A percentile compares a stretch with the other conserved stretches of the same genome.
Conservation (phyloP, 208 protist genomes). For the Porcisia hertigi region DNA sequence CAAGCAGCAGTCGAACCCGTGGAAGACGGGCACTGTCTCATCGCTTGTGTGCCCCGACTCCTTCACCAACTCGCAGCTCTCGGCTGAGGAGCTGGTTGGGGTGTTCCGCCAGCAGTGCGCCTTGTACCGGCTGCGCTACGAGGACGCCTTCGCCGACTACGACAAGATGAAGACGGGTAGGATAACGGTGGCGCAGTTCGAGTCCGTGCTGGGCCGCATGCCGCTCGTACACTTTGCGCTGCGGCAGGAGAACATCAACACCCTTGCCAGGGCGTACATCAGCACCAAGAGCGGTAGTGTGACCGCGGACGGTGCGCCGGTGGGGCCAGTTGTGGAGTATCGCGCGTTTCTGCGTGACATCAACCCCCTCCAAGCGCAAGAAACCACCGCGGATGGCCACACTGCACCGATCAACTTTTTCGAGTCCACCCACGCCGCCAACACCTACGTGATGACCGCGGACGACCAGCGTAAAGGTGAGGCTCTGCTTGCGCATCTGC, state of each 20-base stretch:
- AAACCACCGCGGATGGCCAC: slow-evolving; percentile 13
- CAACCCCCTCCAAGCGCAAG: slow-evolving; percentile 36
- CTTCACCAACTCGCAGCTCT: slow-evolving; percentile 38
- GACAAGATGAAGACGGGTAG: slow-evolving; percentile 84
- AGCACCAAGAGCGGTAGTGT: slow-evolving; percentile 12
- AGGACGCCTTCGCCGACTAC: slow-evolving; percentile 82
- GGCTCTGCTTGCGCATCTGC: slow-evolving; percentile 59
- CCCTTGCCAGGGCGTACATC: slow-evolving; percentile 66
- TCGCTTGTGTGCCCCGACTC: slow-evolving; percentile 19
- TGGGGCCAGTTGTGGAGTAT: slow-evolving; percentile 59
- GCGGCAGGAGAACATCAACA: slow-evolving; percentile 59
- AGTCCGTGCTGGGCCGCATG: slow-evolving; percentile 74
- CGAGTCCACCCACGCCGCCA: slow-evolving; percentile 43
- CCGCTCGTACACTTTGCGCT: slow-evolving; percentile 78
- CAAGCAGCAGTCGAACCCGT: slow-evolving; percentile 13
- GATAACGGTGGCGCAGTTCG: slow-evolving; percentile 82
- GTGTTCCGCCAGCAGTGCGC: slow-evolving; percentile 71
- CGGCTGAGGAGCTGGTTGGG: slow-evolving; percentile 50
- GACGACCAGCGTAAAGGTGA: slow-evolving; percentile 36
- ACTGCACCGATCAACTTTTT: slow-evolving; percentile 57
- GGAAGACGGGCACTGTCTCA: slow-evolving; percentile 15
- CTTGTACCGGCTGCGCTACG: slow-evolving; percentile 75
- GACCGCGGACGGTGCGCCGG: not conserved
- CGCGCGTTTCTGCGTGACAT: slow-evolving; percentile 72
- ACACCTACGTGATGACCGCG: slow-evolving; percentile 42